Conservation (phyloP, 306 rosid genomes). For the Cicer cuneatum region DNA sequence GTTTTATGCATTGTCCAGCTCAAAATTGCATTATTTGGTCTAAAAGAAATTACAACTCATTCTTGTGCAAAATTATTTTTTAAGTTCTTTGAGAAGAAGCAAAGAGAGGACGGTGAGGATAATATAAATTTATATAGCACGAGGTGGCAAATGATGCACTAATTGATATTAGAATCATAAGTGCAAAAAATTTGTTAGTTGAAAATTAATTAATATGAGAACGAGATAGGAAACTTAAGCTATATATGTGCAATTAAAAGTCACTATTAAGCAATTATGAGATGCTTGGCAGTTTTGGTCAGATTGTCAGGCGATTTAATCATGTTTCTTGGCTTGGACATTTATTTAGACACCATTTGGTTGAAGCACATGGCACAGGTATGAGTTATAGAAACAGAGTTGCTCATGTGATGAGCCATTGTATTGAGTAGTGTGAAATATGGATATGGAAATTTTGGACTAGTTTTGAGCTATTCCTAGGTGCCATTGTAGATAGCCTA, state of each 20-base stretch:
- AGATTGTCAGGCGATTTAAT: conserved; percentile 50
- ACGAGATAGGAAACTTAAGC: not conserved
- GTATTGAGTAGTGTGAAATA: conserved; percentile 25
- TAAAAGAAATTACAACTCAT: conserved; percentile 55
- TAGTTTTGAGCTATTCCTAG: conserved; percentile 44
- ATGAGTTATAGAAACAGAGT: conserved; percentile 27
- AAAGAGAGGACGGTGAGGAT: conserved; percentile 38
- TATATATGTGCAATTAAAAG: conserved; percentile 15
- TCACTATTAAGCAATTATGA: conserved; percentile 39
- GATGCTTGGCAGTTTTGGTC: conserved; percentile 45
- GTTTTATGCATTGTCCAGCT: conserved; percentile 44
- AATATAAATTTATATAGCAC: conserved; percentile 12
- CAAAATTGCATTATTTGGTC: conserved; percentile 36
- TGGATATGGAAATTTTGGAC: conserved; percentile 42
- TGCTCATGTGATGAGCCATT: conserved; percentile 42
- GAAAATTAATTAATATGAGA: conserved; percentile 9
- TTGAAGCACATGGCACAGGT: conserved; percentile 51
- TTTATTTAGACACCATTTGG: conserved; percentile 45
- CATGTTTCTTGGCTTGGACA: conserved; percentile 42
- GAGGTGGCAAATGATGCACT: conserved; percentile 22
- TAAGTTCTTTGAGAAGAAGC: conserved; percentile 20
- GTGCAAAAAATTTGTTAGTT: conserved; percentile 26
- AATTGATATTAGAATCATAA: not conserved
- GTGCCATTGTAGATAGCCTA: conserved; percentile 41
- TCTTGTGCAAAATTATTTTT: conserved; percentile 41